Conservation (phyloP, 257 asterid species). For the Penstemon eatonii region DNA sequence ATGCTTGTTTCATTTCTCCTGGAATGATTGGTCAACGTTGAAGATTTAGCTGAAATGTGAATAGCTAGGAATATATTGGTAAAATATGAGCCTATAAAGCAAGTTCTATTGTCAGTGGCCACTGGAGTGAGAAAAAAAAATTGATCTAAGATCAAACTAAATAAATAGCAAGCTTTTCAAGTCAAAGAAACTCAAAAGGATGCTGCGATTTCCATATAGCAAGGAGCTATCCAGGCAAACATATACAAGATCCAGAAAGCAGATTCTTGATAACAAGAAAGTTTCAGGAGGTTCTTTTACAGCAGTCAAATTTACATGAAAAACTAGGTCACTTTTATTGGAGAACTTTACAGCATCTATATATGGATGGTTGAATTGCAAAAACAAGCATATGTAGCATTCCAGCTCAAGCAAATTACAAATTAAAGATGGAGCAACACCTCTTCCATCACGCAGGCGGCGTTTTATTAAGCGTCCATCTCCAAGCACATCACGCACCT, state of each 20-base stretch:
- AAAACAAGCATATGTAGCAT: background rate
- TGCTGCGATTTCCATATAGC: background rate
- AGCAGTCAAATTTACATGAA: slow-evolving; percentile 11
- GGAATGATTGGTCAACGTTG: too few species aligned
- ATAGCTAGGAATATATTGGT: too few species aligned
- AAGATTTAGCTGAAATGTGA: too few species aligned
- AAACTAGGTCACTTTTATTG: background rate
- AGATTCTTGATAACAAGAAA: background rate
- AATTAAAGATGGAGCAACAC: slow-evolving; percentile 34
- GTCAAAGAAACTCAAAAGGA: background rate
- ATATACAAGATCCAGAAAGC: background rate
- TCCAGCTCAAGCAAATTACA: background rate
- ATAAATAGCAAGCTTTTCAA: background rate
- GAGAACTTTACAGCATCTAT: background rate
- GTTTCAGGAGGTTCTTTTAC: background rate
- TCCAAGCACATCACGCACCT: slow-evolving; percentile 98
- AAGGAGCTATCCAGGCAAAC: background rate
- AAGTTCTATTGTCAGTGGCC: too few species aligned
- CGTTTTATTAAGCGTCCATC: slow-evolving; percentile 97
- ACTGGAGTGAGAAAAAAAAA: background rate
- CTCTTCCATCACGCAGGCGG: slow-evolving; percentile 89
- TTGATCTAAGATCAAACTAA: background rate
- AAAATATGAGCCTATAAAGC: too few species aligned
- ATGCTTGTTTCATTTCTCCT: background rate
- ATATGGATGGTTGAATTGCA: background rate